These are phyloP conservation scores for Pseudocercospora crystallina DNA, from an alignment of 2,329 filamentous ascomycete genomes.

Conservation along the genomic window DNA sequence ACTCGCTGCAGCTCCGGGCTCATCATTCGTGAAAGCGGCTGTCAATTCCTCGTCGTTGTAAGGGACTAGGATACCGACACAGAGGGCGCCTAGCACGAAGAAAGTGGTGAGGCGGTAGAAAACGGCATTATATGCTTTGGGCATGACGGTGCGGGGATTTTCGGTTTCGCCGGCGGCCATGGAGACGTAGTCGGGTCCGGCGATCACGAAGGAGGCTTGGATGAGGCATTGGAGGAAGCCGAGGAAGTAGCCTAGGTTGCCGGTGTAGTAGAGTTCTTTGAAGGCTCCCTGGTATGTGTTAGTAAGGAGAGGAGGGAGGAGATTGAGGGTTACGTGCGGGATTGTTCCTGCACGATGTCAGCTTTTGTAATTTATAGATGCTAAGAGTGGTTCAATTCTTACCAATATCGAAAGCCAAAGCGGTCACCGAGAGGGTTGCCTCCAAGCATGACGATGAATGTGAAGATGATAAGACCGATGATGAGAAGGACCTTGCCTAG, in stretches of 20 bases:
- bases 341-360: no score
- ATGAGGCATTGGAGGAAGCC: slow-evolving; percentile 77
- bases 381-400: no score
- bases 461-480: slow-evolving; percentile 70
- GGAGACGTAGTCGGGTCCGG: slow-evolving; percentile 65
- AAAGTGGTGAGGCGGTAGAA: slow-evolving; percentile 76
- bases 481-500: slow-evolving; percentile 66
- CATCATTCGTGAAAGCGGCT: slow-evolving; percentile 48
- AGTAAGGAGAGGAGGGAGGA: no score
- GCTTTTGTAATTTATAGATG: no score
- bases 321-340: slow-evolving; percentile 40
- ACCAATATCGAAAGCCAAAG: slow-evolving; percentile 72
- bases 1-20: slow-evolving; percentile 61
- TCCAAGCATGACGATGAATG: slow-evolving; percentile 76
- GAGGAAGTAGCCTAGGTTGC: slow-evolving; percentile 67
- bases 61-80: slow-evolving; percentile 70
- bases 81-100: slow-evolving; percentile 72
- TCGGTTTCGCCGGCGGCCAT: slow-evolving; percentile 69
- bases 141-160: slow-evolving; percentile 68
- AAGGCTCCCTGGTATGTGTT: slow-evolving; percentile 41
- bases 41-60: slow-evolving; percentile 66
- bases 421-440: slow-evolving; percentile 71
- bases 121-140: slow-evolving; percentile 73
- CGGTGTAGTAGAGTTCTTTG: slow-evolving; percentile 62
- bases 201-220: slow-evolving; percentile 67